These are phyloP conservation scores for Coniochaeta hoffmannii DNA, from an alignment of 2,329 filamentous ascomycete species.

Conservation along the genomic window DNA sequence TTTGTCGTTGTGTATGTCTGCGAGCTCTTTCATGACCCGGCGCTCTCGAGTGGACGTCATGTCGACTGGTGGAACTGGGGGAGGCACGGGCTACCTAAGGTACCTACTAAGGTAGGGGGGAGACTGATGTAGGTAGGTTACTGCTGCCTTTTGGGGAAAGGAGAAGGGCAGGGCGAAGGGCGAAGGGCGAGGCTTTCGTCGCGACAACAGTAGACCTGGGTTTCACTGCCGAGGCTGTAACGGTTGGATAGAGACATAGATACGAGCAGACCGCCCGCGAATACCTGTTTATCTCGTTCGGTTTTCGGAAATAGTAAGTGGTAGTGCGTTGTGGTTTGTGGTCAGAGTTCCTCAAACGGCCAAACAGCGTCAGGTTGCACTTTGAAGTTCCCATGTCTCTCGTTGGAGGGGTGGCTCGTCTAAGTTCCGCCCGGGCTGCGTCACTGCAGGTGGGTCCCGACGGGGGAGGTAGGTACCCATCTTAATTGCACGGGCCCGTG, in stretches of 20 bases:
- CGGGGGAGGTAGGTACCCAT: background rate
- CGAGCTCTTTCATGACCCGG: slow-evolving; percentile 67
- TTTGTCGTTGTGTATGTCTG: slow-evolving; percentile 65
- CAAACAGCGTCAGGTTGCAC: background rate
- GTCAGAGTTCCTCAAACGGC: too few species aligned
- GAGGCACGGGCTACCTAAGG: too few species aligned
- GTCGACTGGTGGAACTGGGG: too few species aligned
- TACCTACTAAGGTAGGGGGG: too few species aligned
- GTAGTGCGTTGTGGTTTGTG: background rate
- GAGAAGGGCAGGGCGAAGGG: too few species aligned
- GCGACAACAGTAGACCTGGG: background rate
- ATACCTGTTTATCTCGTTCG: background rate
- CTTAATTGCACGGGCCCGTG: background rate
- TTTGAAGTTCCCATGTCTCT: background rate
- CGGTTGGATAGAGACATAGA: background rate
- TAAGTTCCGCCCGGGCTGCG: background rate
- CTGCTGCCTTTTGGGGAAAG: too few species aligned
- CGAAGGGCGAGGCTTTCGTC: background rate
- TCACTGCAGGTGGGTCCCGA: background rate
- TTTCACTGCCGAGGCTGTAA: background rate
- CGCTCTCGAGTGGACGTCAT: slow-evolving; percentile 48
- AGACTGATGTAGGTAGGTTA: too few species aligned
- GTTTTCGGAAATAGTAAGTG: background rate
- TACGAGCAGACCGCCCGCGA: background rate
- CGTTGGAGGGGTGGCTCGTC: background rate